These are phyloP conservation scores for Rubroboletus satanas DNA, from an alignment of 768 basidiomycete genomes.

Conservation along the genomic window DNA sequence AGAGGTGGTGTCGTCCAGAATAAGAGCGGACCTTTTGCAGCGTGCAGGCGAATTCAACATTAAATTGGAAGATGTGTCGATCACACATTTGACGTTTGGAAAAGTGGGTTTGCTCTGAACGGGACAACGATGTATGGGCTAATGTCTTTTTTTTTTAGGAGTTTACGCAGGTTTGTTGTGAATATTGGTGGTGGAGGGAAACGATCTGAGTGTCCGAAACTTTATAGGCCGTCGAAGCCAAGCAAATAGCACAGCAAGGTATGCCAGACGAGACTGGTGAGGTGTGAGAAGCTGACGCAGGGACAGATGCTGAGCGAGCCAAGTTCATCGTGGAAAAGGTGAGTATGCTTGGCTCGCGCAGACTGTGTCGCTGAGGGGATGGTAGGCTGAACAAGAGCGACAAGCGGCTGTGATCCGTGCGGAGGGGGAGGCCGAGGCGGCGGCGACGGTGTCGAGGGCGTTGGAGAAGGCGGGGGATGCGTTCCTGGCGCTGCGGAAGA, in stretches of 20 bases:
- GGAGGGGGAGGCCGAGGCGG: slow-evolving; percentile 98
- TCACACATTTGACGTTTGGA: slow-evolving; percentile 87
- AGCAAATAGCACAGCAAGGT: slow-evolving; percentile 99
- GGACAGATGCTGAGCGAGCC: slow-evolving; percentile 90
- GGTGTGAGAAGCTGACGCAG: slow-evolving; percentile 13
- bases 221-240: slow-evolving; percentile 89
- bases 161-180: slow-evolving; percentile 62
- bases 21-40: slow-evolving; percentile 86
- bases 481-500: slow-evolving; percentile 91
- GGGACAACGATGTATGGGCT: background rate
- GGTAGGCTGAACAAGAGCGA: slow-evolving; percentile 95
- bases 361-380: slow-evolving; percentile 17
- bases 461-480: slow-evolving; percentile 94
- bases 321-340: slow-evolving; percentile 99
- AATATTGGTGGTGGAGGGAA: background rate
- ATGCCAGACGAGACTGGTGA: slow-evolving; percentile 10
- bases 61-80: slow-evolving; percentile 93
- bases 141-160: slow-evolving; percentile 49
- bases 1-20: slow-evolving; percentile 93
- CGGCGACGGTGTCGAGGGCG: slow-evolving; percentile 85
- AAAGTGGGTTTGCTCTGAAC: slow-evolving; percentile 46
- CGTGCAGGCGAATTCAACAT: slow-evolving; percentile 97
- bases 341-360: slow-evolving; percentile 10
- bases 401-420: slow-evolving; percentile 98
- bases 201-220: background rate